Base-by-base conservation (phyloP, 2,329 filamentous ascomycete species). In the Penicillium sp. region DNA sequence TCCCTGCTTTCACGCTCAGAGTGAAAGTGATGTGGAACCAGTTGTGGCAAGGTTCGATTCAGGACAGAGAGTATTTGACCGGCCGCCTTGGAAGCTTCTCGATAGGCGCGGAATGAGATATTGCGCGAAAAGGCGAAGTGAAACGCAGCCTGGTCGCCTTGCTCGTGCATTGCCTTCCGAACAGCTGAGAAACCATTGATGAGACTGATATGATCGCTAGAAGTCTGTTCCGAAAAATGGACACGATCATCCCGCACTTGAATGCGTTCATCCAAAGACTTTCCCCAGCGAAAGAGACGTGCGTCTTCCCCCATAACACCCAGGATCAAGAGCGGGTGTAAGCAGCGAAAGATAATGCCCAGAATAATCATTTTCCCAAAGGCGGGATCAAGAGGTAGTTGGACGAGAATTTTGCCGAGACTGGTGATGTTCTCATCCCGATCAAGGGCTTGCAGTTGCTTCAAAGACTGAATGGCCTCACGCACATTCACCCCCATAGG, bases 301-400 rank as follows among this genome's bases (percentile, higher is more conserved):
- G 63, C 47, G 25, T 62, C 58, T n/a, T n/a, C n/a, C 4, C 53
- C 47, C 55, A 4, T 65, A 56, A 11, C 64, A 60, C 65, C 71
- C 4, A 74, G 47, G 18, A 75, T 65, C 18, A 77, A 48, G 49
- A 77, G 67, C 0, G 74, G 72, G 45, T 76, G 72, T 4, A 77
- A 58, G 48, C 74, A 77, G 25, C 66, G 64, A 58, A 77, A 77
- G 31, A 77, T 66, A 17, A 74, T 56, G 4, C 74, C 74, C 7
- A 77, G 56, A 14, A 76, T 39, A 36, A 77, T 65, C 67, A 77
- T 70, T 44, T 75, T 77, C 19, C 68, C 74, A 23, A 71, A 48
- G 3, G 58, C 48, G 5, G 74, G 74, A 40, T 71, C 63, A 4
- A 75, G 57, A 3, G 71, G 68, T 34, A 73, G 43, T 10, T 56